Evolutionary conservation across 2,329 filamentous ascomycete genomes (phyloP).

Genomic region (Canariomyces notabilis): DNA sequence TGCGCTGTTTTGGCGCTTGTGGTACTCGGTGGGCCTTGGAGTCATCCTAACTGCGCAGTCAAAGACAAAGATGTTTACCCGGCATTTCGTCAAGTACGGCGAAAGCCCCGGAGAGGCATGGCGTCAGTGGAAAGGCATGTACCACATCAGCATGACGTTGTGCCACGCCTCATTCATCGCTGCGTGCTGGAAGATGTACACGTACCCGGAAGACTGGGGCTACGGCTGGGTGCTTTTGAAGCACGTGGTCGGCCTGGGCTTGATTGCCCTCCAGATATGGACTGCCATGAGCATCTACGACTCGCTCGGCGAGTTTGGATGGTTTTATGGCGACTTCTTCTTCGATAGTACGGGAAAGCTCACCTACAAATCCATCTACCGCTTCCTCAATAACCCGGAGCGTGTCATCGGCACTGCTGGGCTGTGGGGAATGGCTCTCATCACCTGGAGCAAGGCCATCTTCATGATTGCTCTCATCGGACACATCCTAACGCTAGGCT

Average conservation of each 20-base stretch:
- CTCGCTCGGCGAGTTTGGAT: conserved; percentile 93
- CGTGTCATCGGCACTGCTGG: conserved; percentile 88
- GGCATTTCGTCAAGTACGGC: conserved; percentile 95
- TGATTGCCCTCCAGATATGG: conserved; percentile 88
- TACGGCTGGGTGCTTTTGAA: conserved; percentile 81
- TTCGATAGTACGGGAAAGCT: conserved; percentile 84
- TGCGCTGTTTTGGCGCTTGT: conserved; percentile 77
- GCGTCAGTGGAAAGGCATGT: conserved; percentile 96
- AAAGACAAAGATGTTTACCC: conserved; percentile 86
- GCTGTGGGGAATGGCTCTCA: conserved; percentile 91
- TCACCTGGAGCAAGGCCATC: conserved; percentile 83
- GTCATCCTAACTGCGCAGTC: conserved; percentile 82
- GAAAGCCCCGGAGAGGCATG: conserved; percentile 88
- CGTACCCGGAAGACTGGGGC: conserved; percentile 76
- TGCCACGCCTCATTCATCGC: conserved; percentile 85
- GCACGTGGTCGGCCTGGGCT: conserved; percentile 74
- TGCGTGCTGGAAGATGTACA: conserved; percentile 95
- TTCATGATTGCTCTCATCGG: conserved; percentile 82
- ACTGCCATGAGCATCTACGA: conserved; percentile 91
- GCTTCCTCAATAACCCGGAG: conserved; percentile 96
- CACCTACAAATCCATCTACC: conserved; percentile 95
- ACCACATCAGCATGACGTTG: conserved; percentile 87
- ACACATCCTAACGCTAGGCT: conserved; percentile 77
- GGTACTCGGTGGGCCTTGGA: conserved; percentile 87
- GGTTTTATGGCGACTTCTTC: conserved; percentile 99